Base-by-base conservation (phyloP, 306 rosid species). In the Hippophae rhamnoides region DNA sequence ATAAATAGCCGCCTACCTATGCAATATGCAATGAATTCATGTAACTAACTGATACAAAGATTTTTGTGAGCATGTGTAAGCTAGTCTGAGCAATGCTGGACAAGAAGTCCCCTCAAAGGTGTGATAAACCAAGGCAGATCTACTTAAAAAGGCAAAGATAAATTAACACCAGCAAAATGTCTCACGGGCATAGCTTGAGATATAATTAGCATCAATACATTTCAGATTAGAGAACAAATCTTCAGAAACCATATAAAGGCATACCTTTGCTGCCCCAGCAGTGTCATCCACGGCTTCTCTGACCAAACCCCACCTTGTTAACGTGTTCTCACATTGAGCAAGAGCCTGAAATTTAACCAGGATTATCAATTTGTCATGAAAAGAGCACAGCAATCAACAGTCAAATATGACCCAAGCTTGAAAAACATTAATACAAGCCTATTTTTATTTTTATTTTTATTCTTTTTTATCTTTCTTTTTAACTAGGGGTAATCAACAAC, bases 221-320 rank as follows among this genome's bases (percentile, higher is more conserved):
- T 9, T 10, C 8, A 61, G 13, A 69, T 61, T 13, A 50, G 46
- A 50, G 14, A 38, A 56, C 50, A 43, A 27, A 57, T 59, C 44
- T 53, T 43, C 42, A 69, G 55, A 54, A 52, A 58, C 56, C 62
- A 71, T 60, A 61, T 72, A 66, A 61, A 63, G 62, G 74, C 68
- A 49, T 68, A 88, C 99, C 94, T 85, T 82, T 38, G 99, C 96
- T 13, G 99, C 95, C 64, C 96, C 99, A 43, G 99, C 99, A 45
- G 99, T 92, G 62, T 92, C 95, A 52, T 92, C 95, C 48, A 78
- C 88, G 10, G 95, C 95, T 75, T 83, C 99, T 82, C 88, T 82
- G 65, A 92, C 85, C 78, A 92, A 88, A 62, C 95, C 93, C 60
- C 69, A 67, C 71, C 57, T 61, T 11, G 94, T 83, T 77, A 92